Base-by-base conservation (phyloP, 805 yeast species). In the Zygoascus flipseniorum region DNA sequence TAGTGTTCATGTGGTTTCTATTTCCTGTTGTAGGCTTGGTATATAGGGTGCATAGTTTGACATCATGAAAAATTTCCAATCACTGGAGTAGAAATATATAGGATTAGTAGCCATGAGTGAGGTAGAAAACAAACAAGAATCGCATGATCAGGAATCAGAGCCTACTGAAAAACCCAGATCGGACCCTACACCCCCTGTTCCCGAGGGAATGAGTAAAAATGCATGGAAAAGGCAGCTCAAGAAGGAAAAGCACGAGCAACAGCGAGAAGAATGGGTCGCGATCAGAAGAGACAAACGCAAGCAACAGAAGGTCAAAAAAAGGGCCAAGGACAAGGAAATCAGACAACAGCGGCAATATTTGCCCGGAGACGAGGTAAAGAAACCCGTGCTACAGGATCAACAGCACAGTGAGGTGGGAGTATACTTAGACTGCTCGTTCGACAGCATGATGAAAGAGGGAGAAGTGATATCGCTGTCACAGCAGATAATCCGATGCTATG, bases 371-470 rank as follows among this genome's bases (percentile, higher is more conserved):
- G 48, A 52, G 45, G 52, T 44, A 2, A 53, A 51, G 18, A 19
- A 52, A 32, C 60, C 59, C 8, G 35, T 50, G 19, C 8, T 37
- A 8, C 43, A 43, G 13, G 41, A 31, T 14, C 66, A 57, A 54
- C 43, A 35, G 18, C 54, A 56, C 11, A 73, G 81, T 1, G 80
- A 77, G 0, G 75, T 81, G 8, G 70, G 66, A 5, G 73, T 90
- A 28, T 71, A 90, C n/a, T 64, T 90, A 58, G 99, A 92, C 69
- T 92, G 99, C 69, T 86, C 78, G 14, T 92, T 92, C 67, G 98
- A 93, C 64, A 93, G 86, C 46, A 64, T 86, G 62, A 93, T 93
- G 99, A 79, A 77, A 39, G 86, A 82, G 18, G 83, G 83, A 56
- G 86, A 82, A 60, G 68, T 74, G 18, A 78, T 78, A 1, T 86